These are phyloP conservation scores for Papiliotrema nemorosa DNA, from an alignment of 1,284 basidiomycete species.

Conservation along the genomic window DNA sequence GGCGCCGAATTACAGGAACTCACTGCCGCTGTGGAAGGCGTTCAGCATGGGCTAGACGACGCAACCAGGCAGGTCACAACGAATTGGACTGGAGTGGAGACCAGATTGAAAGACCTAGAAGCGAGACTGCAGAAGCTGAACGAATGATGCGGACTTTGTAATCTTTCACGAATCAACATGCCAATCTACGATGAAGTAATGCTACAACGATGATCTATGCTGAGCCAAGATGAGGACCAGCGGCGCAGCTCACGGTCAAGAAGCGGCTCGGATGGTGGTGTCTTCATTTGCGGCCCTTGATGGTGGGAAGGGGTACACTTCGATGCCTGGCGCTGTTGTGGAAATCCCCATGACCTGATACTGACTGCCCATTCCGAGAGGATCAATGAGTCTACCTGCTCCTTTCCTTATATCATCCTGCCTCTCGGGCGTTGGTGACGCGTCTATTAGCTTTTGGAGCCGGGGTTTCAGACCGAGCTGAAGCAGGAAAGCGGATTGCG, in stretches of 20 bases:
- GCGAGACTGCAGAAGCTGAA: constrained; percentile 34
- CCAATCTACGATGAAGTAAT: no score
- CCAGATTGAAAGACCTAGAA: constrained; percentile 55
- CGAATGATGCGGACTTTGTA: background rate
- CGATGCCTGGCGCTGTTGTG: constrained; percentile 19
- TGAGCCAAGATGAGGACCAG: no score
- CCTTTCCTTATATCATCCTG: constrained; percentile 50
- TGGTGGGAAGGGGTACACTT: constrained; percentile 47
- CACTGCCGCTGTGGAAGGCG: constrained; percentile 60
- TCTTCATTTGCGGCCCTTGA: background rate
- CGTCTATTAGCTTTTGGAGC: constrained; percentile 56
- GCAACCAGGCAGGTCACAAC: constrained; percentile 68
- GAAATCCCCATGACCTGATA: constrained; percentile 57
- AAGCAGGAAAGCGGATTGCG: constrained; percentile 68
- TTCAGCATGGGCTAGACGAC: constrained; percentile 68
- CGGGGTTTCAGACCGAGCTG: constrained; percentile 66
- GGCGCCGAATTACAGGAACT: constrained; percentile 65
- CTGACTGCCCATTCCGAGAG: constrained; percentile 57
- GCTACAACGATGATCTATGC: no score
- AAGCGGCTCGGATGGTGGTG: no score
- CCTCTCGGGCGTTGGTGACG: constrained; percentile 55
- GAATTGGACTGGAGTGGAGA: constrained; percentile 63
- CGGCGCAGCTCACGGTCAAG: no score
- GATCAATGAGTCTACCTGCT: constrained; percentile 55
- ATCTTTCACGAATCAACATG: no score